Conservation (phyloP, 306 rosid genomes). For the Citrullus mucosospermus region DNA sequence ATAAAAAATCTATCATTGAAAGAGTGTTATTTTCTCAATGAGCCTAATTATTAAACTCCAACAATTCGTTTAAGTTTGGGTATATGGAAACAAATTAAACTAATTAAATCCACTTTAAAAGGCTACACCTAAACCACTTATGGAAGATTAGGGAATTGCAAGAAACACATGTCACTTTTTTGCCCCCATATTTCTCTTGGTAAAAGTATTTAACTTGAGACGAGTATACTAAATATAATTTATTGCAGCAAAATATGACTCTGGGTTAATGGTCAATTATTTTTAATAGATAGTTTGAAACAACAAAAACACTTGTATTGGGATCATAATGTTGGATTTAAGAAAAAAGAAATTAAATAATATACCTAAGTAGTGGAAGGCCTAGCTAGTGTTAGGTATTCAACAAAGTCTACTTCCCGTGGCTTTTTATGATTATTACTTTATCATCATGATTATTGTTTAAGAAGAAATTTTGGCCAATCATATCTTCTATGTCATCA, state of each 20-base stretch:
- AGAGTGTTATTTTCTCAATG: background rate
- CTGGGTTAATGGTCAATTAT: background rate
- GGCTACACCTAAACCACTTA: background rate
- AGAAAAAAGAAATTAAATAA: background rate
- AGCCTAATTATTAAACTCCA: background rate
- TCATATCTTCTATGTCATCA: too few species aligned
- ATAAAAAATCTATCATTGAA: too few species aligned
- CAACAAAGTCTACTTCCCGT: background rate
- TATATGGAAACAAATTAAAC: background rate
- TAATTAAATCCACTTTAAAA: background rate
- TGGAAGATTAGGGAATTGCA: background rate
- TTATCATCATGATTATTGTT: too few species aligned
- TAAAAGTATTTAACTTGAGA: background rate
- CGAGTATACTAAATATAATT: background rate
- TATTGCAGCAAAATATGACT: slow-evolving; percentile 4
- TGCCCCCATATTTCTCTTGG: background rate
- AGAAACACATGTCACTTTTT: background rate
- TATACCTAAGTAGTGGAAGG: background rate
- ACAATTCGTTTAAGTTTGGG: background rate
- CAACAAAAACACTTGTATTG: background rate
- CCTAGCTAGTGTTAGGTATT: background rate
- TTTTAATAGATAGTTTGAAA: background rate
- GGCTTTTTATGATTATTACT: background rate
- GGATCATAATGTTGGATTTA: background rate
- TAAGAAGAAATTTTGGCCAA: too few species aligned